Base-by-base conservation (phyloP, 1,284 basidiomycete genomes). In the Ceratobasidium sp. region DNA sequence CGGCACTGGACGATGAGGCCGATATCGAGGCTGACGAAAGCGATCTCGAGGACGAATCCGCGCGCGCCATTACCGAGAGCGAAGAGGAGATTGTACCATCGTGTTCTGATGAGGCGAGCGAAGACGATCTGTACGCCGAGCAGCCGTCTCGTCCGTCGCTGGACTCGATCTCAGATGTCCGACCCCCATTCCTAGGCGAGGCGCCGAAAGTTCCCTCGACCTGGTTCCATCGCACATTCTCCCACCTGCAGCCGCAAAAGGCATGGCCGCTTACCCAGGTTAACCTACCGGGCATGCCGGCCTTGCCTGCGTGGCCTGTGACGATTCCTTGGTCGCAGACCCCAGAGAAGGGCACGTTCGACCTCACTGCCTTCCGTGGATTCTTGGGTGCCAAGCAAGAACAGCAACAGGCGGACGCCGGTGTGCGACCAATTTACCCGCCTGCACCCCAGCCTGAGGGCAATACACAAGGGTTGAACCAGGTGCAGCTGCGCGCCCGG, bases 191-290 rank as follows among this genome's bases (percentile, higher is more conserved):
- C 75, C 37, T 56, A 13, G 72, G 65, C 37, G 61, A 76, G 27
- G 51, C 68, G 19, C 59, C 79, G 29, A 83, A 84, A 63, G 90
- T 89, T 16, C 88, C 93, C 78, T 85, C 90, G 74, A 88, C 90
- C 74, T 86, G 90, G 83, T 86, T 93, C 74, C 90, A 92, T 79
- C 88, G 91, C 65, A 91, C 90, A 0, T 82, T 93, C 56, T 88
- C 90, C 2, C 92, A 91, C 78, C 83, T 92, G 63, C 87, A 89
- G 62, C 86, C 87, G 43, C 85, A 89, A 0, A 86, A 86, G 59
- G 86, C 83, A 75, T 82, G 90, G 39, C 86, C 86, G 43, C 82
- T 89, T 34, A 87, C 85, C 27, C 86, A 88, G 51, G 62, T 76
- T 53, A 80, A 84, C 62, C 59, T 77, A n/a, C 76, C 76, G 46